phyloP scores from a whole-genome alignment of 306 rosid species.

The Acmispon strigosus region DNA sequence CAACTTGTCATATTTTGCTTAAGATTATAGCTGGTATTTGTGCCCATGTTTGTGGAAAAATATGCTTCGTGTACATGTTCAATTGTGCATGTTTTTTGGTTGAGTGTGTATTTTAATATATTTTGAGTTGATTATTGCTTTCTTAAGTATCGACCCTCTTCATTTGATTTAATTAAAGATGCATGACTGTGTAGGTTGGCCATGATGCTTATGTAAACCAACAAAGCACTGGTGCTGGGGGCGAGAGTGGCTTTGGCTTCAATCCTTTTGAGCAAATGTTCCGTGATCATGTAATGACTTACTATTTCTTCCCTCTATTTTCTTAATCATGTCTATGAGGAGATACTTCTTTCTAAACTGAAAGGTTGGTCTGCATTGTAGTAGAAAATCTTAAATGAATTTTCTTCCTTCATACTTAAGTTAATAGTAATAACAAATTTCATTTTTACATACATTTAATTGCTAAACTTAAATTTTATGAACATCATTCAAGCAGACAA shows the following conservation, averaged over 20 bases:
- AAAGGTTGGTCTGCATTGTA: not conserved
- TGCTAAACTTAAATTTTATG: not conserved
- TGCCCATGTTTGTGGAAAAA: not conserved
- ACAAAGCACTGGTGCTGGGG: constrained; percentile 53
- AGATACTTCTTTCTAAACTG: not conserved
- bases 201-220: constrained; percentile 67
- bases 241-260: constrained; percentile 55
- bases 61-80: not conserved
- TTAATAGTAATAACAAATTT: not conserved
- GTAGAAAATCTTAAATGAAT: not conserved
- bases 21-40: constrained; percentile 5
- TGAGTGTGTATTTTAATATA: not conserved
- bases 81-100: constrained; percentile 6
- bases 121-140: constrained; percentile 15
- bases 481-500: not conserved
- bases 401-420: not conserved
- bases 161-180: not conserved
- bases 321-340: not conserved
- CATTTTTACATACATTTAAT: not conserved
- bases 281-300: constrained; percentile 51
- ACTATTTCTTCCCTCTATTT: not conserved
- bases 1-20: not conserved
- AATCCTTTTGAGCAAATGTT: constrained; percentile 69
- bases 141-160: constrained; percentile 6
- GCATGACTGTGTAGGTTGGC: constrained; percentile 53